These are phyloP conservation scores for Kuraishia capsulata DNA, from an alignment of 805 yeast species.

Conservation along the genomic window DNA sequence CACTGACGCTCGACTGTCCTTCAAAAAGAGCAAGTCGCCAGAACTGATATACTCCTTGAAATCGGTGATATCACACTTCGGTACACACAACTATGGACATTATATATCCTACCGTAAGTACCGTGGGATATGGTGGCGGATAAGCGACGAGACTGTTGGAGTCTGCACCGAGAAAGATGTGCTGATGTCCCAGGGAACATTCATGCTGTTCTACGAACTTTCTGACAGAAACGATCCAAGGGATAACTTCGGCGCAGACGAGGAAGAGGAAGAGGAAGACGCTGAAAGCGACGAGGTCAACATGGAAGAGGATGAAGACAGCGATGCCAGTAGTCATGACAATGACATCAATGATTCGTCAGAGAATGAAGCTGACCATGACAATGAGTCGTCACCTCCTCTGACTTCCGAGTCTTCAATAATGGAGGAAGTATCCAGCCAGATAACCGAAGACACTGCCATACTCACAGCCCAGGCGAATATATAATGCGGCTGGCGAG, in stretches of 20 bases:
- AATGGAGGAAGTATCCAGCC: not conserved
- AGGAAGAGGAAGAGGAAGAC: slow-evolving; percentile 20
- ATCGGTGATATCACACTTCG: slow-evolving; percentile 87
- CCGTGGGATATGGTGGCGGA: slow-evolving; percentile 91
- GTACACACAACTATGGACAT: slow-evolving; percentile 97
- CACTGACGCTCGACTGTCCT: slow-evolving; percentile 69
- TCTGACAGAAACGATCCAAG: slow-evolving; percentile 15
- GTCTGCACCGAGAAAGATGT: slow-evolving; percentile 78
- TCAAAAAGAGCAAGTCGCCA: slow-evolving; percentile 41
- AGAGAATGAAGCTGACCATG: too few relatives aligned
- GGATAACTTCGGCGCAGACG: slow-evolving; percentile 18
- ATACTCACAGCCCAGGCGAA: not conserved
- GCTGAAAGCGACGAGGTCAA: slow-evolving; percentile 12
- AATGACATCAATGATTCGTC: slow-evolving; percentile 23
- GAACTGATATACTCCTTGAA: slow-evolving; percentile 59
- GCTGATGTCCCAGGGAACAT: slow-evolving; percentile 73
- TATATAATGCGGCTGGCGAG: too few relatives aligned
- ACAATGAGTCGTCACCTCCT: not conserved
- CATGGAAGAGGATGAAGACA: slow-evolving; percentile 8
- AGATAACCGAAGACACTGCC: not conserved
- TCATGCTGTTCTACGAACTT: slow-evolving; percentile 83
- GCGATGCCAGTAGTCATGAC: slow-evolving; percentile 13
- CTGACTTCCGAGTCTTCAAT: not conserved
- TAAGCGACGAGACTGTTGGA: slow-evolving; percentile 83
- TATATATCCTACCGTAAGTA: slow-evolving; percentile 79